Percentiles rank a stretch among this genome's conserved stretches.
Conservation (phyloP, 495 filamentous ascomycete species). For the Parathielavia hyrcaniae region DNA sequence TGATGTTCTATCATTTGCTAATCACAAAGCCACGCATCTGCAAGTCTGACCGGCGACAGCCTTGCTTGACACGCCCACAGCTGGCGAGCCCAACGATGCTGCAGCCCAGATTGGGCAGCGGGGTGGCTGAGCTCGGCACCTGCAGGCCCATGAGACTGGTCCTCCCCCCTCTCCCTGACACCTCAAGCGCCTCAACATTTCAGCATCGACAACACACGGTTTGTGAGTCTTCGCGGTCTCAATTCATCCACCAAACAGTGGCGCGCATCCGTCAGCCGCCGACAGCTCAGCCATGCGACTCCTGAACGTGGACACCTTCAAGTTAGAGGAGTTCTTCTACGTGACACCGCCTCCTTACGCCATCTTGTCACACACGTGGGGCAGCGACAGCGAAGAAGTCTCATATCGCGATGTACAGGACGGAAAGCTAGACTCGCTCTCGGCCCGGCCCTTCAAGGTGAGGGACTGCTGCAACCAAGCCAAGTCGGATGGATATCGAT, state of each 20-base stretch:
- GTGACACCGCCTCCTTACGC: conserved; percentile 10
- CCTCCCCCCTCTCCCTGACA: too few species aligned
- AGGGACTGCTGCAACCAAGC: conserved; percentile 9
- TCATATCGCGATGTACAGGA: conserved; percentile 11
- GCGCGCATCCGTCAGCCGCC: neutral
- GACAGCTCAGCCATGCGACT: conserved; percentile 6
- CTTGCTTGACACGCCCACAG: neutral
- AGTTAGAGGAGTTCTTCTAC: conserved; percentile 14
- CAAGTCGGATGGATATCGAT: conserved; percentile 5
- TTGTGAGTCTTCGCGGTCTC: neutral
- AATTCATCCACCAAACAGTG: neutral
- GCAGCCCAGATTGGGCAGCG: neutral
- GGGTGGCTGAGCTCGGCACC: neutral
- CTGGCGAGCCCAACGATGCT: neutral
- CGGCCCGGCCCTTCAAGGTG: conserved; percentile 6
- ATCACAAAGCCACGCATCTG: too few species aligned
- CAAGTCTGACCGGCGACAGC: neutral
- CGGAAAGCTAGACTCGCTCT: neutral
- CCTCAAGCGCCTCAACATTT: neutral
- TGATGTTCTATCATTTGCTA: too few species aligned
- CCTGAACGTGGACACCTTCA: conserved; percentile 8
- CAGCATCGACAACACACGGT: neutral
- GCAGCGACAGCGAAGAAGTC: conserved; percentile 19
- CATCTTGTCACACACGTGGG: conserved; percentile 24
- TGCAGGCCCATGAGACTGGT: neutral